These are phyloP conservation scores for Pterulicium gracile DNA, from an alignment of 1,284 basidiomycete genomes.

Conservation along the genomic window DNA sequence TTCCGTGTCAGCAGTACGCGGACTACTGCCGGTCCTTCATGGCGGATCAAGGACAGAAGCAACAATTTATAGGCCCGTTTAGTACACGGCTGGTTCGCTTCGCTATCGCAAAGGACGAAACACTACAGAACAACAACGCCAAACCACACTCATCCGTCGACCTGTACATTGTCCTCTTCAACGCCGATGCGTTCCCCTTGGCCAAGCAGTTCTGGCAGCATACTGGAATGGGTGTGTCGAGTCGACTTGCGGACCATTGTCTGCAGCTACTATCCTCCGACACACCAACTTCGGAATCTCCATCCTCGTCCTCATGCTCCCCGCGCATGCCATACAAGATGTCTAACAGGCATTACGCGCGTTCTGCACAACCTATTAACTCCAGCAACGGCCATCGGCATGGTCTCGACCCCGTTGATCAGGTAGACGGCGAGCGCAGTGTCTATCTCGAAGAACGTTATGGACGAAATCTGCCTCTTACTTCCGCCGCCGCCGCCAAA, in stretches of 20 bases:
- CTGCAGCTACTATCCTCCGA: constrained; percentile 51
- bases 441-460: constrained; percentile 89
- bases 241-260: constrained; percentile 78
- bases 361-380: constrained; percentile 2
- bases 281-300: constrained; percentile 11
- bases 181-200: constrained; percentile 46
- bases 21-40: constrained; percentile 73
- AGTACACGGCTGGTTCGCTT: constrained; percentile 66
- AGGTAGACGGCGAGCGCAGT: constrained; percentile 37
- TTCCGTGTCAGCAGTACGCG: constrained; percentile 65
- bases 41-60: constrained; percentile 30
- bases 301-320: constrained; percentile 17
- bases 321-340: constrained; percentile 27
- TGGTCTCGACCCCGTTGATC: constrained; percentile 17
- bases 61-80: constrained; percentile 26
- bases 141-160: constrained; percentile 30
- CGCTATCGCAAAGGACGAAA: constrained; percentile 49
- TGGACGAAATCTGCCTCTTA: constrained; percentile 81
- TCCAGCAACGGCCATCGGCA: constrained; percentile 9
- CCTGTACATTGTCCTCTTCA: constrained; percentile 79
- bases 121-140: constrained; percentile 16
- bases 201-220: constrained; percentile 98
- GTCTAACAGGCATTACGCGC: constrained; percentile 42
- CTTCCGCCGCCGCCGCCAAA: constrained; percentile 72
- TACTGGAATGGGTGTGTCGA: constrained; percentile 84